A percentile compares a stretch with the other conserved stretches of the same genome.
Conservation (phyloP, 1,139 yeast genomes). For the Geotrichum cucujoidarum region DNA sequence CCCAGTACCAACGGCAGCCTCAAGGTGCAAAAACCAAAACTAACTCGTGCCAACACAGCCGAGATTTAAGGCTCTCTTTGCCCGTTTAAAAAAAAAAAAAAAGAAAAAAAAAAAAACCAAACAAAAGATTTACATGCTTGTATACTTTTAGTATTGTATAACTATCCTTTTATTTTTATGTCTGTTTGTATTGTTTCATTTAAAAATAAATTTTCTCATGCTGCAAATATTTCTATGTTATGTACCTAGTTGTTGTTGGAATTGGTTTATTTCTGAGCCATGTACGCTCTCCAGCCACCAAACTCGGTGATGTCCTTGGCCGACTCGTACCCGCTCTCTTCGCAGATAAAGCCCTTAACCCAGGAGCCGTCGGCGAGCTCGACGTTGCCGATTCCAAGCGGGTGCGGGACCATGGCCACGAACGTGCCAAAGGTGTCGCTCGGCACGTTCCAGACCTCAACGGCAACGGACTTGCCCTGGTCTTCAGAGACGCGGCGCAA, state of each 20-base stretch:
- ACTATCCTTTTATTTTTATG: no score
- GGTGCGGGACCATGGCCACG: slow-evolving; percentile 84
- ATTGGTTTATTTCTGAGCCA: no score
- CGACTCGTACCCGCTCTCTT: slow-evolving; percentile 67
- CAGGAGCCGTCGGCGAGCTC: slow-evolving; percentile 73
- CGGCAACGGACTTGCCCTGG: slow-evolving; percentile 55
- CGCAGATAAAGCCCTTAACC: slow-evolving; percentile 92
- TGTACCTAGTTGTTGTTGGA: no score
- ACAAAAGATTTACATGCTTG: no score
- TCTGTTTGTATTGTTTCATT: no score
- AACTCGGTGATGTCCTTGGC: slow-evolving; percentile 70
- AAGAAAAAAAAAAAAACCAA: not conserved
- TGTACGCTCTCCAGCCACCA: slow-evolving; percentile 85
- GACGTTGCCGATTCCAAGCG: slow-evolving; percentile 89
- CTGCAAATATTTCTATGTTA: no score
- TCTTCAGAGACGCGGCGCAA: slow-evolving; percentile 53
- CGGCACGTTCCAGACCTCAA: slow-evolving; percentile 84
- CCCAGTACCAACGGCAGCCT: not conserved
- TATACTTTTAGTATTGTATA: no score
- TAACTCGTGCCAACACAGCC: slow-evolving; percentile 13
- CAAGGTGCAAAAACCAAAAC: slow-evolving; percentile 5
- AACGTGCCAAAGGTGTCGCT: slow-evolving; percentile 73
- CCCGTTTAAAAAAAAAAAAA: not conserved
- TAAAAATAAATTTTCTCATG: no score
- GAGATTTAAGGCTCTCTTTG: no score